phyloP scores from a whole-genome alignment of 2,329 filamentous ascomycete genomes.

The Curvularia sp. region DNA sequence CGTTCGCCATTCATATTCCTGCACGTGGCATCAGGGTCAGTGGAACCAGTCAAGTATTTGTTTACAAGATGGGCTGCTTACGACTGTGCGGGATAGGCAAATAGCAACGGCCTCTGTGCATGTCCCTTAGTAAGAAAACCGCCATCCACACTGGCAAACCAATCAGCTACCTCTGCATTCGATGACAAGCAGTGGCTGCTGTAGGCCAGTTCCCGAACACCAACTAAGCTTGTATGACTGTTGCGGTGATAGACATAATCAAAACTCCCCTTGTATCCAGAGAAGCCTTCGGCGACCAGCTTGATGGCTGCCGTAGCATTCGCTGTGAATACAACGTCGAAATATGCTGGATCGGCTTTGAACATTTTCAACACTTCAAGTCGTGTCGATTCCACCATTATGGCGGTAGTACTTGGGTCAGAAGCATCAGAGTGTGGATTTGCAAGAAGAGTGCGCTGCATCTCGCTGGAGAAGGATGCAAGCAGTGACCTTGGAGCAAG shows the following conservation, averaged over 20 bases:
- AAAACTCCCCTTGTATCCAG: conserved; percentile 70
- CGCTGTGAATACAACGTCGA: conserved; percentile 89
- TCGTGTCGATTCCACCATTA: conserved; percentile 61
- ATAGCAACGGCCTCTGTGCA: conserved; percentile 51
- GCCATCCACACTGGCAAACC: conserved; percentile 57
- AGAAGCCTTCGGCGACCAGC: conserved; percentile 77
- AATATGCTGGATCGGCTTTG: conserved; percentile 77
- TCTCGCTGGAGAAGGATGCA: conserved; percentile 61
- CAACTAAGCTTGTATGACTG: conserved; percentile 85
- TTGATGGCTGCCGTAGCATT: conserved; percentile 93
- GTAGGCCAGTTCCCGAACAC: conserved; percentile 72
- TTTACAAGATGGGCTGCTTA: not conserved
- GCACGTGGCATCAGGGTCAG: not conserved
- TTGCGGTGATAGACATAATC: conserved; percentile 82
- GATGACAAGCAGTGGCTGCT: conserved; percentile 68
- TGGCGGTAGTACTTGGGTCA: conserved; percentile 63
- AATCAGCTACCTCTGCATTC: conserved; percentile 68
- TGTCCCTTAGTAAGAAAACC: conserved; percentile 19
- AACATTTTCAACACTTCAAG: conserved; percentile 70
- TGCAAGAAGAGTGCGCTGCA: conserved; percentile 66
- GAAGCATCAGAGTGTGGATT: conserved; percentile 72
- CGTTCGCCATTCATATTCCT: conserved; percentile 82
- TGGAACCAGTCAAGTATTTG: not conserved
- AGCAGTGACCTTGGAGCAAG: conserved; percentile 62
- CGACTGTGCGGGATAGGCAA: conserved; percentile 88